Evolutionary conservation across 257 asterid species (phyloP).

Genomic region (Solanum arcanum): DNA sequence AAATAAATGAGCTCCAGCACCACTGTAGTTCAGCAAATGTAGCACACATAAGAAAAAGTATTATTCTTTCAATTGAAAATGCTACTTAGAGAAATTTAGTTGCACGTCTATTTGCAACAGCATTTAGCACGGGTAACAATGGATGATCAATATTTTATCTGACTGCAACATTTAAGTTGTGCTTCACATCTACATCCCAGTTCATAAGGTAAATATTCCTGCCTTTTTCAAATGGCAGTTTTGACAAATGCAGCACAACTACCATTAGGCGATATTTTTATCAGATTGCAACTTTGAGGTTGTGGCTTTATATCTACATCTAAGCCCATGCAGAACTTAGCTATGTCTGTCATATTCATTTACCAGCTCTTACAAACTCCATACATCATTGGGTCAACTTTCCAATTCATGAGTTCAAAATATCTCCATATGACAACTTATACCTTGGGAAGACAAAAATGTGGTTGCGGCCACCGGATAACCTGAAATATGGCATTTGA

Average conservation of each 20-base stretch:
- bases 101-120: neutral
- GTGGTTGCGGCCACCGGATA: constrained; percentile 91
- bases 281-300: neutral
- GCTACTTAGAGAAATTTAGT: neutral
- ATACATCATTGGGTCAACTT: neutral
- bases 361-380: neutral
- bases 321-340: neutral
- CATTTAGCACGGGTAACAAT: neutral
- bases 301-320: neutral
- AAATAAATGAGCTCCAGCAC: constrained; percentile 99
- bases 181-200: neutral
- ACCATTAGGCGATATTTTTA: neutral
- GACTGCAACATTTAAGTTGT: neutral
- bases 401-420: neutral
- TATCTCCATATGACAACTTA: neutral
- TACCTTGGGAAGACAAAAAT: constrained; percentile 93
- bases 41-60: constrained; percentile 1
- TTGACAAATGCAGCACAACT: neutral
- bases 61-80: neutral
- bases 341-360: neutral
- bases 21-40: constrained; percentile 37
- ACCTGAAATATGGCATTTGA: constrained; percentile 95
- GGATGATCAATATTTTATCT: neutral
- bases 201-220: neutral
- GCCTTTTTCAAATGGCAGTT: neutral